Conservation (phyloP, 2,329 filamentous ascomycete species). For the Penicillium brevicompactum region DNA sequence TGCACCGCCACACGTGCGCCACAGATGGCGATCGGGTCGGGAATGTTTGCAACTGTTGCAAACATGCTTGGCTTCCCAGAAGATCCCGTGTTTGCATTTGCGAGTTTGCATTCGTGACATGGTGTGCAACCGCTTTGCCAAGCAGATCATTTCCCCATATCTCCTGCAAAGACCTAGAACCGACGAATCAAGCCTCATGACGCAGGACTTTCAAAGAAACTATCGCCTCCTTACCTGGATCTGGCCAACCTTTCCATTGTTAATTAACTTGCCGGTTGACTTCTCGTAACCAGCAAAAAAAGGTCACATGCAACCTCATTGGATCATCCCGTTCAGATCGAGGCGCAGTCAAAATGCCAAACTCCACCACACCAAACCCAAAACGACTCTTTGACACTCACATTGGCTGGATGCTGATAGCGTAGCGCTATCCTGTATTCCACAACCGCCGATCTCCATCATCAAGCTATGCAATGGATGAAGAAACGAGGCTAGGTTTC, state of each 20-base stretch:
- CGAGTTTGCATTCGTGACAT: not conserved
- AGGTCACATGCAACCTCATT: not conserved
- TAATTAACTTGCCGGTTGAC: not conserved
- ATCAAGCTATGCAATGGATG: not conserved
- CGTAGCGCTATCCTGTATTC: not conserved
- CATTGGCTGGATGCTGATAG: conserved; percentile 1
- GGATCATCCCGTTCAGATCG: not conserved
- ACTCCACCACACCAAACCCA: conserved; percentile 1
- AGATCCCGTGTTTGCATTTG: not conserved
- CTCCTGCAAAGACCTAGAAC: not conserved
- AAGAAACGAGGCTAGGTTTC: conserved; percentile 1
- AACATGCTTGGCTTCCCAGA: not conserved
- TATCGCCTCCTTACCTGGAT: conserved; percentile 4
- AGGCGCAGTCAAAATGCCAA: conserved; percentile 1
- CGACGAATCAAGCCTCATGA: not conserved
- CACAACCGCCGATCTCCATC: not conserved
- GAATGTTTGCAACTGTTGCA: not conserved
- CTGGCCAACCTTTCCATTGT: not conserved
- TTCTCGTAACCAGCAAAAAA: not conserved
- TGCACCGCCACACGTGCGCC: conserved; percentile 5
- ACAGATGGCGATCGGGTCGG: conserved; percentile 1
- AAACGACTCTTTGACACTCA: not conserved
- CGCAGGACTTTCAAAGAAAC: not conserved
- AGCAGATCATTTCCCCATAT: conserved; percentile 1
- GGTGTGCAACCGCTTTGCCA: not conserved